Conservation (phyloP, 2,329 filamentous ascomycete genomes). For the Aureobasidium sp. region DNA sequence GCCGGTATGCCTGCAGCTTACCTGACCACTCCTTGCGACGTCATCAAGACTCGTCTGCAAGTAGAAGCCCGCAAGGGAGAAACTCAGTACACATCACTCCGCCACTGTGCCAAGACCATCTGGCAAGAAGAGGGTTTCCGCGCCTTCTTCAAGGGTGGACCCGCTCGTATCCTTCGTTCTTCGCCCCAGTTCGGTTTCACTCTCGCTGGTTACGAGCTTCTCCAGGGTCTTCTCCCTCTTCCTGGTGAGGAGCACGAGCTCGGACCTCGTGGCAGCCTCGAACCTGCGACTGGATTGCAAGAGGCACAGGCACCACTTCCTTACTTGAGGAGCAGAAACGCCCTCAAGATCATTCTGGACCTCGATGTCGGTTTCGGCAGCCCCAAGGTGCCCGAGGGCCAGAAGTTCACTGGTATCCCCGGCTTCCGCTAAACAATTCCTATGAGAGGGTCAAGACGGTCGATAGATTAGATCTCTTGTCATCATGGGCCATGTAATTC, state of each 20-base stretch:
- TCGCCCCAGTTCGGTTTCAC: slow-evolving; percentile 98
- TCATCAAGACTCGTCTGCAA: slow-evolving; percentile 97
- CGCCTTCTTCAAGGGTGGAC: slow-evolving; percentile 98
- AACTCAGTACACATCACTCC: slow-evolving; percentile 72
- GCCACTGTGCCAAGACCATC: slow-evolving; percentile 77
- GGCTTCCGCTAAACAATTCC: slow-evolving; percentile 4
- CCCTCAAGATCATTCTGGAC: slow-evolving; percentile 90
- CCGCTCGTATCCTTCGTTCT: slow-evolving; percentile 86
- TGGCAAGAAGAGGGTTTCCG: slow-evolving; percentile 85
- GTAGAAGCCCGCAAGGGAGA: slow-evolving; percentile 97
- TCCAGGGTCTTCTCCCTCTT: slow-evolving; percentile 72
- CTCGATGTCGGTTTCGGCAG: slow-evolving; percentile 88
- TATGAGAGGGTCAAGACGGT: background rate
- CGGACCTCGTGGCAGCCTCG: slow-evolving; percentile 45
- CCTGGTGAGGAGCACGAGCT: slow-evolving; percentile 55
- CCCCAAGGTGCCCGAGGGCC: slow-evolving; percentile 36
- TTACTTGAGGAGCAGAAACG: slow-evolving; percentile 71
- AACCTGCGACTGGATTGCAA: slow-evolving; percentile 54
- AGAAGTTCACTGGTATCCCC: slow-evolving; percentile 11
- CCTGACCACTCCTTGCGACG: slow-evolving; percentile 92
- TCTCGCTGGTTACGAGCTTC: slow-evolving; percentile 84
- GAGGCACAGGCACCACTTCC: slow-evolving; percentile 56
- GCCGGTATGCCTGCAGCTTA: slow-evolving; percentile 55
- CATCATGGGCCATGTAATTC: background rate
- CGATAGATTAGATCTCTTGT: background rate